Evolutionary conservation across 345 rosid species (phyloP), one percentile per base, ranked within the genome.

Genomic region (Moricandia moricandioides): DNA sequence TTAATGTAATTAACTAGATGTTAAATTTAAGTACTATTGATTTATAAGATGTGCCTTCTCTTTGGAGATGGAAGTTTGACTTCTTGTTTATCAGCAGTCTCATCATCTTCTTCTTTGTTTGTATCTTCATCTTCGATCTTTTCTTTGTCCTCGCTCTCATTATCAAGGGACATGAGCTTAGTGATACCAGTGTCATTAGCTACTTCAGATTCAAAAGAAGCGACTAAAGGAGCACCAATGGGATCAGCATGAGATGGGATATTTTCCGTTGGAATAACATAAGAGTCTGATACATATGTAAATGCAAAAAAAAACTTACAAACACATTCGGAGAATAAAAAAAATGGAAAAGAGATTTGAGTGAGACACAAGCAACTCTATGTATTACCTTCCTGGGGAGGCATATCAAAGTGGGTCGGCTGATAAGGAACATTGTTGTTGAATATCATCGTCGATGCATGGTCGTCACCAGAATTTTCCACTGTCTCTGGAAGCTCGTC

Each of bases 241-340:
- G 79, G 62, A 35, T 69, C 74, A 75, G 12, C 69, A 45, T 49
- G n/a, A 61, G 63, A 34, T 60, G 79, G 45, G 45, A 68, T 13
- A 16, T 64, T 63, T 54, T 64, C 64, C 21, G 18, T 45, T 67
- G 62, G 62, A 35, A 60, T 51, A 27, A 16, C 63, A 68, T 8
- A 7, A 18, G 21, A 27, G 1, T 1, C 56, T 62, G 37, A 29
- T 39, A 12, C 55, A 58, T 4, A 39, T 27, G 26, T 70, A n/a
- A 14, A 40, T 1, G 3, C 18, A 47, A 59, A 10, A 4, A 31
- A 47, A 59, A 10, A 8, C 3, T 49, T 0, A 72, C 16, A 2
- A 55, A 30, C 24, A 10, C 0, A 26, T 33, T 31, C 0, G 4
- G 10, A 31, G 24, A 21, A 21, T 21, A 24, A 29, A 13, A 13